Conservation (phyloP, 257 asterid species). For the Ilex aquifolium region DNA sequence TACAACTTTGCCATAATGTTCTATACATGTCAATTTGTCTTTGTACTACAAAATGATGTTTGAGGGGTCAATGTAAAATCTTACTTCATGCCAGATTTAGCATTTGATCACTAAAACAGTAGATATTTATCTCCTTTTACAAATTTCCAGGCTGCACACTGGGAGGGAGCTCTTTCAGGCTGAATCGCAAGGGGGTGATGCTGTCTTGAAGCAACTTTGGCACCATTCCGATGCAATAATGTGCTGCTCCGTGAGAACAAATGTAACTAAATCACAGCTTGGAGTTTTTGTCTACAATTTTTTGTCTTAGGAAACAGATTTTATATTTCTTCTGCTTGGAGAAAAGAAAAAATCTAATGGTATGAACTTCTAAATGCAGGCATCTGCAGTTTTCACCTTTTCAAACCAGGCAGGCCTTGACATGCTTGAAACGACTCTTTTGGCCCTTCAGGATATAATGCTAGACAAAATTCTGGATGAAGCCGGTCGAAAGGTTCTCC, state of each 20-base stretch:
- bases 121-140: no score
- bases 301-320: not conserved
- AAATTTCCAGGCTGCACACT: conserved; percentile 49
- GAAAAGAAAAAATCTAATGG: no score
- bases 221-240: conserved; percentile 76
- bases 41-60: no score
- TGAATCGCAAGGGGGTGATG: conserved; percentile 55
- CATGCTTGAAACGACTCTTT: conserved; percentile 89
- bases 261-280: conserved; percentile 32
- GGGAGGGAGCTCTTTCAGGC: conserved; percentile 65
- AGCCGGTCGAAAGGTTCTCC: conserved; percentile 71
- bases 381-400: conserved; percentile 78
- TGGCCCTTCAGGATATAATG: conserved; percentile 84
- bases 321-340: no score
- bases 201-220: conserved; percentile 78
- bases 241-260: conserved; percentile 89
- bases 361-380: conserved; percentile 34
- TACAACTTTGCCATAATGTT: no score
- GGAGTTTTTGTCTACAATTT: not conserved
- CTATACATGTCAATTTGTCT: no score
- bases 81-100: no score
- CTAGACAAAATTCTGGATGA: conserved; percentile 86
- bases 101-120: no score
- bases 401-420: conserved; percentile 96
- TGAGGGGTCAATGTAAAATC: no score